Percentiles rank a stretch among this genome's conserved stretches.
These are phyloP conservation scores for Wickerhamia fluorescens DNA, from an alignment of 805 yeast species.

Conservation along the genomic window DNA sequence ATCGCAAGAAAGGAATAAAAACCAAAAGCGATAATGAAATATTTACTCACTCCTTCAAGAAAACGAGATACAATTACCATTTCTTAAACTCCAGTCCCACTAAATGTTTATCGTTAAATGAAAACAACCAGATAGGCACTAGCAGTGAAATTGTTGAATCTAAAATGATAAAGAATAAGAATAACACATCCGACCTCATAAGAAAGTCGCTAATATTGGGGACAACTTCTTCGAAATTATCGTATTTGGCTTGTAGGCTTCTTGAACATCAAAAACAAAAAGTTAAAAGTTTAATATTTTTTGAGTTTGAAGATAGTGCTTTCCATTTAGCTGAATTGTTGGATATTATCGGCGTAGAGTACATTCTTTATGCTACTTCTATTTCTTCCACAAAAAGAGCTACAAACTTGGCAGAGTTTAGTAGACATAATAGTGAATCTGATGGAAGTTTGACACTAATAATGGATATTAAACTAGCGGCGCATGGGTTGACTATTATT, in stretches of 20 bases:
- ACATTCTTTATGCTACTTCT: slow-evolving; percentile 59
- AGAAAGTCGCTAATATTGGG: slow-evolving; percentile 44
- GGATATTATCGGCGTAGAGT: slow-evolving; percentile 54
- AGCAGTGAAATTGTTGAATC: too few species aligned
- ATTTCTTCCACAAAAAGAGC: slow-evolving; percentile 46
- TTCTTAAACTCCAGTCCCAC: slow-evolving; percentile 1
- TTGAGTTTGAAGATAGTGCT: slow-evolving; percentile 67
- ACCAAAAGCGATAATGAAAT: too few species aligned
- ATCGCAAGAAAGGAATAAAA: background rate
- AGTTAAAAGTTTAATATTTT: slow-evolving; percentile 55
- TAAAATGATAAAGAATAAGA: too few species aligned
- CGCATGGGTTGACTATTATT: slow-evolving; percentile 64
- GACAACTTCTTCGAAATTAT: slow-evolving; percentile 56
- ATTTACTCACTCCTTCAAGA: too few species aligned
- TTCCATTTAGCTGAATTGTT: slow-evolving; percentile 58
- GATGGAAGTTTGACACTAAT: slow-evolving; percentile 47
- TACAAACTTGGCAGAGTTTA: slow-evolving; percentile 45
- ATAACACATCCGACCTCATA: too few species aligned
- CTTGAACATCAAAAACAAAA: slow-evolving; percentile 43
- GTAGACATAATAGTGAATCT: slow-evolving; percentile 23
- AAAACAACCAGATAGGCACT: too few species aligned
- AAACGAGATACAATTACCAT: too few species aligned
- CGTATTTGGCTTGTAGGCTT: slow-evolving; percentile 50
- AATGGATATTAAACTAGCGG: slow-evolving; percentile 62
- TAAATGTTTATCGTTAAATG: background rate